phyloP scores from a whole-genome alignment of 805 yeast species.

The Starmerella bombi region DNA sequence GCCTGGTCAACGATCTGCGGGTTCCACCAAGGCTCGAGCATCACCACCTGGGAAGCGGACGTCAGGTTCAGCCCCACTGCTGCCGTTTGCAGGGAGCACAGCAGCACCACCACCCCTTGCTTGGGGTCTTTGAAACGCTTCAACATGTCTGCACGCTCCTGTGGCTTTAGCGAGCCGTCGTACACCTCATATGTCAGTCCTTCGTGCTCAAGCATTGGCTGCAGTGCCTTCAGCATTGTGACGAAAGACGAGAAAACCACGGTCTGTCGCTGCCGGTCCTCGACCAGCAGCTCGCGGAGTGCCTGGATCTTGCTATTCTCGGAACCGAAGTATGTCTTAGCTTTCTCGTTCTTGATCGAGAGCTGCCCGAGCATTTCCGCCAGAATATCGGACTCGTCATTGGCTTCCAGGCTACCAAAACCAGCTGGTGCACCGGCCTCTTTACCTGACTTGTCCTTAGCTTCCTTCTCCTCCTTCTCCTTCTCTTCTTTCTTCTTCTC shows the following conservation, averaged over 20 bases:
- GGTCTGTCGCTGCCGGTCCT: constrained; percentile 31
- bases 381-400: not conserved
- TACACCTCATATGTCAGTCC: constrained; percentile 28
- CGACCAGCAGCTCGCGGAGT: constrained; percentile 27
- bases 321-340: constrained; percentile 4
- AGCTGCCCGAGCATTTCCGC: not conserved
- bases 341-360: not conserved
- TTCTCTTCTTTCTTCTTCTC: not conserved
- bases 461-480: not conserved
- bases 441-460: not conserved
- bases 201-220: constrained; percentile 23
- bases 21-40: constrained; percentile 41
- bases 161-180: constrained; percentile 29
- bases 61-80: constrained; percentile 36
- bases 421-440: no score
- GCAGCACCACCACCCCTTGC: constrained; percentile 23
- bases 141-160: constrained; percentile 26
- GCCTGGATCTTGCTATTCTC: constrained; percentile 26
- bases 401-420: not conserved
- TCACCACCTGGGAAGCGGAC: constrained; percentile 32
- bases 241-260: constrained; percentile 37
- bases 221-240: constrained; percentile 27
- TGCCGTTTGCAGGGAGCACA: constrained; percentile 35
- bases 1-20: constrained; percentile 41
- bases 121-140: constrained; percentile 23